Evolutionary conservation across 1,139 yeast species (phyloP), one percentile per base, ranked within the genome.

Genomic region (Yamadazyma triangularis): DNA sequence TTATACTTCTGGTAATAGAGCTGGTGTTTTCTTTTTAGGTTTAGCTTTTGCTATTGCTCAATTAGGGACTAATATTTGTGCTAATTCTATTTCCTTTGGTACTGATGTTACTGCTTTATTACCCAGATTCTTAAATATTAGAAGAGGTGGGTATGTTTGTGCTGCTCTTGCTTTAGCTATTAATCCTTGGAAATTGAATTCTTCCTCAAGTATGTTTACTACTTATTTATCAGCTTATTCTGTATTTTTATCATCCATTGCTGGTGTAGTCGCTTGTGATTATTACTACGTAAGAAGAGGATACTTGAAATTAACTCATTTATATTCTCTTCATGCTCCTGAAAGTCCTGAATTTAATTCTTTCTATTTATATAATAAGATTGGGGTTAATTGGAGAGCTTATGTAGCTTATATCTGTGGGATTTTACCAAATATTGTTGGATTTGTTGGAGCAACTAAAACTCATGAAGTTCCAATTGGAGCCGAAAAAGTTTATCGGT

Each of bases 61-160:
- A 58, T 64, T 86, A 41, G 96, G 96, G 53, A 83, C 94, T n/a
- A 88, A 88, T 52, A 83, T 88, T 41, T 77, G 93, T 23, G 96
- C 95, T 10, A 88, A 88, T 59, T 81, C 95, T 4, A 65, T 88
- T 32, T 79, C 94, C 4, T 91, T 93, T 32, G 96, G 96, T 51
- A 87, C 95, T 4, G 96, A 88, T 59, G 76, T 86, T 62, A 76
- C 95, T 10, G 94, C 96, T 2, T 53, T 88, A 42, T 55, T 85
- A 29, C 96, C 96, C 23, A 68, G 80, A 37, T 86, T 67, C 56
- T 64, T 88, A 51, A 86, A 81, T 59, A 87, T 64, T 67, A 36
- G 94, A 84, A 77, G 96, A 46, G 83, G 88, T 31, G 81, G 88
- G 3, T 82, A 77, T 49, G 60, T 88, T 33, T 86, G 95, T 66